A percentile compares a stretch with the other conserved stretches of the same genome.
phyloP scores from a whole-genome alignment of 768 basidiomycete genomes.

The Auriscalpium orientale region DNA sequence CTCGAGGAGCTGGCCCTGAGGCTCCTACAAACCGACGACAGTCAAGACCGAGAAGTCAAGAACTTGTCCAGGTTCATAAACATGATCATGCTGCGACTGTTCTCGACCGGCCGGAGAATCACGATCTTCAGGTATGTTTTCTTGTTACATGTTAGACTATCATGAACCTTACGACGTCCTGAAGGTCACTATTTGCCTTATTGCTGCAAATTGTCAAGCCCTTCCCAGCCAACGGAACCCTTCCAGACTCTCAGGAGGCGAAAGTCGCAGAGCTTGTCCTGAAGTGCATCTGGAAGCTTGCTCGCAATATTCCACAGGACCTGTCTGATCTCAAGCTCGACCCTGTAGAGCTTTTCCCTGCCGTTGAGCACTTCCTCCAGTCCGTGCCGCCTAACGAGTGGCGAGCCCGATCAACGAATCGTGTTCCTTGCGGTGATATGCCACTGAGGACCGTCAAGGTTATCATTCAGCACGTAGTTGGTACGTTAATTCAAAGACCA shows the following conservation, averaged over 20 bases:
- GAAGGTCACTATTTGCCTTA: conserved; percentile 71
- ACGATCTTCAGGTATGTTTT: conserved; percentile 76
- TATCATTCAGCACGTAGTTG: conserved; percentile 93
- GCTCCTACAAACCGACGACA: conserved; percentile 90
- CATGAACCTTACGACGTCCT: background rate
- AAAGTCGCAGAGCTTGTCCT: conserved; percentile 89
- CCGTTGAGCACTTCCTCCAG: conserved; percentile 90
- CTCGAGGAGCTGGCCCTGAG: conserved; percentile 88
- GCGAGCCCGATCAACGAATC: conserved; percentile 84
- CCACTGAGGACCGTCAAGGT: conserved; percentile 96
- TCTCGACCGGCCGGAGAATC: conserved; percentile 85
- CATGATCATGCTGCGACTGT: conserved; percentile 91
- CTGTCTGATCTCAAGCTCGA: conserved; percentile 73
- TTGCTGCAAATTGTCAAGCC: conserved; percentile 79
- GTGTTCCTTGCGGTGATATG: conserved; percentile 95
- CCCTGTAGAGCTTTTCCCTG: conserved; percentile 82
- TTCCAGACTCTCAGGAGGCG: conserved; percentile 70
- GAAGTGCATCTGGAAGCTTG: conserved; percentile 98
- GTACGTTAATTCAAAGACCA: conserved; percentile 41
- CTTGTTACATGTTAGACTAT: background rate
- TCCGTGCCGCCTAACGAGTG: conserved; percentile 94
- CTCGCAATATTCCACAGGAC: conserved; percentile 89
- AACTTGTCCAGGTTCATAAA: conserved; percentile 96
- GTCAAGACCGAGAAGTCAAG: conserved; percentile 72
- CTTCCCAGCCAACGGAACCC: conserved; percentile 67